Base-by-base conservation (phyloP, 2,329 filamentous ascomycete species). In the Huntiella bhutanensis region DNA sequence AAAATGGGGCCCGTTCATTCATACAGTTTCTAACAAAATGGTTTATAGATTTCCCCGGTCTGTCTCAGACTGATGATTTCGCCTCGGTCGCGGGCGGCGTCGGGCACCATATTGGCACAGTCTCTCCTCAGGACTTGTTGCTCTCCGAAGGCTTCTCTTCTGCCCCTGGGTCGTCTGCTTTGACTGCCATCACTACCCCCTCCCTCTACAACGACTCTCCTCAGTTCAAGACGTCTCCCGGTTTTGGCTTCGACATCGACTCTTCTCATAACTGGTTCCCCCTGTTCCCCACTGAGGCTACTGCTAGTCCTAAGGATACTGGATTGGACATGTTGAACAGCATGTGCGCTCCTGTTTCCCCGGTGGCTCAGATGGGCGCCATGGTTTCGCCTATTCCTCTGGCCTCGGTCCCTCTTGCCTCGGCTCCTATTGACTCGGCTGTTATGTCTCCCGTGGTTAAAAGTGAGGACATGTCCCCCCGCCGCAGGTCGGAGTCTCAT, bases 111-210 rank as follows among this genome's bases (percentile, higher is more conserved):
- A 57, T 75, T 57, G 73, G 71, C 55, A 94, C 86, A 37, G 73
- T 94, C 51, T 94, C 86, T 51, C 86, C 86, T 15, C 79, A 82
- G 61, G 85, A 94, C 56, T 68, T 93, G 53, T 64, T 80, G 53
- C 68, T 87, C 55, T 73, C 76, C 54, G 75, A 82, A 56, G 68
- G 71, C 49, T 75, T 76, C 58, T 92, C 84, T 51, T 43, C 41
- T 34, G 76, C 84, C 34, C 86, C 86, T 28, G 83, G 83, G 57
- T 93, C 86, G 2, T 71, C 79, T 41, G 77, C 82, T 33, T 76
- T 91, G 58, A 93, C 86, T 33, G 77, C 85, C 52, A 58, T 94
- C 61, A 93, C 85, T 48, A 91, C 86, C 50, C 86, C 86, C 39
- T 83, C 81, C n/a, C 69, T 76, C 48, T 79, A 76, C 56, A 73